Percentiles rank a stretch among this genome's conserved stretches.
phyloP scores from a whole-genome alignment of 2,329 filamentous ascomycete genomes.

The Colletotrichum chrysophilum region DNA sequence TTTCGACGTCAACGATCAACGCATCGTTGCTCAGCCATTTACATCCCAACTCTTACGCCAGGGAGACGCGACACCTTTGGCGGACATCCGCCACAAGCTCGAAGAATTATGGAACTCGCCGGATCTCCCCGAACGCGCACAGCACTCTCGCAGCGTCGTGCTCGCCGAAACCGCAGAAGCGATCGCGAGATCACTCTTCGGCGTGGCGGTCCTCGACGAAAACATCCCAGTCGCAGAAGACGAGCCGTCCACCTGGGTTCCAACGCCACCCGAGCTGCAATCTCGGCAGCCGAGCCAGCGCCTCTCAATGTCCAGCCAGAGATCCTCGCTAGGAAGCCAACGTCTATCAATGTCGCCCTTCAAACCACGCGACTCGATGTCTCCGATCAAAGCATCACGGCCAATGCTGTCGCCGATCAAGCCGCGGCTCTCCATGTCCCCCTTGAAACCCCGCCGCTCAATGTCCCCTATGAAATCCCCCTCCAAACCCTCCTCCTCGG shows the following conservation, averaged over 20 bases:
- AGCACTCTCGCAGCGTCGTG: conserved; percentile 11
- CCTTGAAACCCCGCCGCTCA: not conserved
- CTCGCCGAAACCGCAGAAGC: conserved; percentile 21
- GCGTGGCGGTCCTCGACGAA: conserved; percentile 13
- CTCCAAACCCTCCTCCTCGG: not conserved
- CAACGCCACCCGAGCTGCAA: not conserved
- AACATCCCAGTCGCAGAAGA: not conserved
- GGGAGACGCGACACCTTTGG: not conserved
- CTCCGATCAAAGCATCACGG: not conserved
- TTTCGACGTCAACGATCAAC: not conserved
- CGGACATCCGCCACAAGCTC: conserved; percentile 7
- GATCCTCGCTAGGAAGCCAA: not conserved
- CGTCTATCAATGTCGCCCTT: not conserved
- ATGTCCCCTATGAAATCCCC: not conserved
- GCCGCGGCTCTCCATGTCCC: conserved; percentile 2
- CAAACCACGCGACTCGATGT: not conserved
- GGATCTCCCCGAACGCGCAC: not conserved
- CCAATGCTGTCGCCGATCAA: conserved; percentile 9
- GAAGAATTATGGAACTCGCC: conserved; percentile 8
- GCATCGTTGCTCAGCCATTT: conserved; percentile 14
- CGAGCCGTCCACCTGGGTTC: conserved; percentile 10
- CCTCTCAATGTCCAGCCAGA: not conserved
- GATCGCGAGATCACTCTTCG: conserved; percentile 15
- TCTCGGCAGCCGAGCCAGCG: not conserved
- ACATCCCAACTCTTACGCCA: not conserved